Evolutionary conservation across 2,329 filamentous ascomycete species (phyloP), one percentile per base, ranked within the genome.

Genomic region (Cladophialophora yegresii): DNA sequence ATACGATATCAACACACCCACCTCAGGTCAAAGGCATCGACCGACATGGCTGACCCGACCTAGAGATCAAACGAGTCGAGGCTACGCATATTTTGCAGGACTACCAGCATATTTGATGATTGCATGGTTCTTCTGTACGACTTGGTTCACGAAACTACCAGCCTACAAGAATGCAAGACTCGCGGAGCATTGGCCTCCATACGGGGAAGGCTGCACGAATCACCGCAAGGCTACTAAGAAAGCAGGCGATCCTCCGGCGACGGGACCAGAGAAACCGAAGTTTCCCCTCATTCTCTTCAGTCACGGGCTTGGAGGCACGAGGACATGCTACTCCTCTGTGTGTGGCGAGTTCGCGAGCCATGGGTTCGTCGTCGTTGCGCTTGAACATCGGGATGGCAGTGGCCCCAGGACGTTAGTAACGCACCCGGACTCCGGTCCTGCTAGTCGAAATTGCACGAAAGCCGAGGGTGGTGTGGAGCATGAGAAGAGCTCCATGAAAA

Each of bases 301-400:
- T 70, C 87, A 89, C 73, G 87, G 87, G 0, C 75, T 89, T 5
- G 86, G 87, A 4, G 87, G 86, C 0, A 87, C 84, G 1, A 77
- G 86, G 54, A 88, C 86, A 2, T 83, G 82, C 67, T 88, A 87
- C 71, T 87, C 84, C 20, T 81, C 82, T 16, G 77, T 89, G 1
- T 89, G 86, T 68, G 85, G 86, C 7, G 86, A 89, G 68, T 84
- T 89, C 68, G 87, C 86, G 0, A 87, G 84, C 71, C 86, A 87
- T 68, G 86, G 87, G 0, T 87, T 89, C 69, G 78, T 89, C 0
- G 85, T 89, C 0, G 82, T 86, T 36, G 85, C 86, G 0, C 71
- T 89, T 26, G 87, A 90, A 74, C 87, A 89, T 72, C 76, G 87
- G 30, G 87, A 89, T 72, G 87, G 87, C 0, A 86, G 83, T 61